phyloP scores from a whole-genome alignment of 2,329 filamentous ascomycete genomes.

The Sarocladiaceae sp. region DNA sequence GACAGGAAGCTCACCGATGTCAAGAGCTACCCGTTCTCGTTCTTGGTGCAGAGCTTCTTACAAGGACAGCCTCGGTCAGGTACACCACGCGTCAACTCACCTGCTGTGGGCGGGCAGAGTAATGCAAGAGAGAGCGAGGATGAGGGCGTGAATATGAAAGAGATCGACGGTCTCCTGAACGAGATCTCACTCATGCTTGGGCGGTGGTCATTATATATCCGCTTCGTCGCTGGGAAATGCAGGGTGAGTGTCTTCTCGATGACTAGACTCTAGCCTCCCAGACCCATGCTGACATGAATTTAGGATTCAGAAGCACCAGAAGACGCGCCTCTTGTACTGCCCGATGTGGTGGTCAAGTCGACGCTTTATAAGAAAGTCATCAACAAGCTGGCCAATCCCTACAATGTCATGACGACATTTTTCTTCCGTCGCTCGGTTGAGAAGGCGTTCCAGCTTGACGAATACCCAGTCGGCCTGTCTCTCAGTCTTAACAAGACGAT shows the following conservation, averaged over 20 bases:
- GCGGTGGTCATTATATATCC: slow-evolving; percentile 85
- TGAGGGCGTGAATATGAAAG: slow-evolving; percentile 93
- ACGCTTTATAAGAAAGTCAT: slow-evolving; percentile 74
- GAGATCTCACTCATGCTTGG: slow-evolving; percentile 91
- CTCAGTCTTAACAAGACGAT: slow-evolving; percentile 67
- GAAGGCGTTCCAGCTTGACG: slow-evolving; percentile 95
- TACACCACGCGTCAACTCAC: slow-evolving; percentile 68
- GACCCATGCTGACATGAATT: slow-evolving; percentile 15
- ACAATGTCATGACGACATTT: slow-evolving; percentile 90
- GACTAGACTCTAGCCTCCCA: not conserved
- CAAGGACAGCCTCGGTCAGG: slow-evolving; percentile 59
- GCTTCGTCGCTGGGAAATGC: slow-evolving; percentile 83
- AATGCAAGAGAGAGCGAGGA: slow-evolving; percentile 67
- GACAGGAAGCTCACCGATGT: slow-evolving; percentile 87
- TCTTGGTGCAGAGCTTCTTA: slow-evolving; percentile 90
- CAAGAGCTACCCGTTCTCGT: slow-evolving; percentile 96
- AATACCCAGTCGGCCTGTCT: slow-evolving; percentile 72
- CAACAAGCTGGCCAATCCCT: slow-evolving; percentile 68
- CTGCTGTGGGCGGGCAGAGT: slow-evolving; percentile 53
- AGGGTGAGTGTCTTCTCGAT: slow-evolving; percentile 53
- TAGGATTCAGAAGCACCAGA: slow-evolving; percentile 47
- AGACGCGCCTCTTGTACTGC: slow-evolving; percentile 55
- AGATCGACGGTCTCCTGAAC: slow-evolving; percentile 78
- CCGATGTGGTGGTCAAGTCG: slow-evolving; percentile 70
- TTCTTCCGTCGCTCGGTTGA: slow-evolving; percentile 96